Conservation (phyloP, 1,284 basidiomycete species). For the Dichomitus squalens region DNA sequence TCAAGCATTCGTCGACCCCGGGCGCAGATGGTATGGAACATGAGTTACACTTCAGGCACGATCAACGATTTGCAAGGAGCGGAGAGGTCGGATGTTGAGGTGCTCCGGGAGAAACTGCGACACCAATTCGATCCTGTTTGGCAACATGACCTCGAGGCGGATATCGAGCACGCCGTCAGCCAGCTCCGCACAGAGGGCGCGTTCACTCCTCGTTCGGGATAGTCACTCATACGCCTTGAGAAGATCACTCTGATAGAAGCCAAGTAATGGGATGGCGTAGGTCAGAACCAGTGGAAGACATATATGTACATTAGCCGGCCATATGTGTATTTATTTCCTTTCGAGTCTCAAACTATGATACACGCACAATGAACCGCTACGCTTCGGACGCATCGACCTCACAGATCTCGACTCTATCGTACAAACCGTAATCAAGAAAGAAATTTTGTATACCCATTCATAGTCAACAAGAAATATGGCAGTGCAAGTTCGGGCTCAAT, state of each 20-base stretch:
- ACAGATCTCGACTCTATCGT: too few relatives aligned
- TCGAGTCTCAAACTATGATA: background rate
- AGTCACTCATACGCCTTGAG: too few relatives aligned
- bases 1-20: conserved; percentile 46
- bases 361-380: background rate
- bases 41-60: conserved; percentile 41
- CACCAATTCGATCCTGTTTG: conserved; percentile 51
- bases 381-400: background rate
- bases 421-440: background rate
- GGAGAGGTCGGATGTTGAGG: conserved; percentile 22
- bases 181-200: conserved; percentile 32
- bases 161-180: conserved; percentile 35
- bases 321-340: background rate
- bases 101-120: conserved; percentile 35
- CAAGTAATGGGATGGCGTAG: too few relatives aligned
- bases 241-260: too few relatives aligned
- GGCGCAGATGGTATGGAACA: conserved; percentile 47
- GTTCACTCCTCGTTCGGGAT: too few relatives aligned
- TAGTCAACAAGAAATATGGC: background rate
- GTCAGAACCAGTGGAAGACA: too few relatives aligned
- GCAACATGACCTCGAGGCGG: conserved; percentile 47
- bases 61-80: conserved; percentile 31
- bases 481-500: conserved; percentile 25
- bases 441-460: background rate
- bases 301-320: too few relatives aligned